Evolutionary conservation across 495 filamentous ascomycete genomes (phyloP), one percentile per base, ranked within the genome.

Genomic region (Acidomyces sp.): DNA sequence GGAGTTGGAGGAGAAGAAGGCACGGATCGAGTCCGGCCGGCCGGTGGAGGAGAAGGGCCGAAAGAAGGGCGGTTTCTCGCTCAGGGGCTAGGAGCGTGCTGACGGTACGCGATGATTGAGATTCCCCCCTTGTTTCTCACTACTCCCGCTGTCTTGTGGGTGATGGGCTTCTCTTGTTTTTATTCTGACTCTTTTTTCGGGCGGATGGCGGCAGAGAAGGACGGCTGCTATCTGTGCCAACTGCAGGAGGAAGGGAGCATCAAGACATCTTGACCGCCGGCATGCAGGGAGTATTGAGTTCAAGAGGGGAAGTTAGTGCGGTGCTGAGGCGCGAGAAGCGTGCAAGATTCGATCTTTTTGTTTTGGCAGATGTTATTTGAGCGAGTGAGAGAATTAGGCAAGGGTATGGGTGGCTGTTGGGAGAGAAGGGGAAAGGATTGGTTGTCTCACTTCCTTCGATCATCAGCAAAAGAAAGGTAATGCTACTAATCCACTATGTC

Each of bases 1-100:
- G 60, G 90, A 97, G 61, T 72, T 97, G 53, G 90, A 97, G 57
- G 90, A 97, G 60, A 97, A 97, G 80, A 97, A 95, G 67, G 51
- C 69, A 37, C 75, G 90, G 48, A 66, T 97, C 66, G 90, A 97
- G 65, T 93, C 74, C 55, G 90, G 90, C 55, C 70, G 88, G 53
- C 92, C 92, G 41, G 64, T 96, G 69, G 90, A 96, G 70, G 85
- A 95, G 69, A 87, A 94, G 53, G 81, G 82, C 66, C 81, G 83
- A 67, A 96, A 96, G 81, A 96, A 96, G 81, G 48, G 48, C 15
- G 90, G 90, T 32, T 97, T 97, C 72, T 97, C 90, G 35, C 78
- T 97, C 4, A 37, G 48, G 19, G 48, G 48, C 19, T 51, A 51
- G 25, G 37, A 17, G 19, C 16, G 26, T 10, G 23, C 6, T 37